Evolutionary conservation across 305 asterid species (phyloP).

Genomic region (Fraxinus velutina): DNA sequence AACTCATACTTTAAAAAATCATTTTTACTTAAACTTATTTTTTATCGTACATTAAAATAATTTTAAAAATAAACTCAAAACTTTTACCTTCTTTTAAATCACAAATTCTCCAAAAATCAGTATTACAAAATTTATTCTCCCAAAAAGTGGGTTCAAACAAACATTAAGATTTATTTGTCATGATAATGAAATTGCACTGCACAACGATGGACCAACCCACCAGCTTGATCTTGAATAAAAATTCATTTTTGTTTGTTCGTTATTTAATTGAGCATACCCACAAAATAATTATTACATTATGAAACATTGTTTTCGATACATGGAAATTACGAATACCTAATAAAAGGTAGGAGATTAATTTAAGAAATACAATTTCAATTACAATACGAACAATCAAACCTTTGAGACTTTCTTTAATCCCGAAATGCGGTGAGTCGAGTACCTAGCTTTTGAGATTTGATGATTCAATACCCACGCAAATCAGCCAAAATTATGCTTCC

Average conservation of each 20-base stretch:
- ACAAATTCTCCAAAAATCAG: too few relatives aligned
- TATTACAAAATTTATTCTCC: too few relatives aligned
- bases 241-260: not conserved
- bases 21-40: too few relatives aligned
- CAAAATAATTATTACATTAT: not conserved
- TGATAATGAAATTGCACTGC: too few relatives aligned
- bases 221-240: not conserved
- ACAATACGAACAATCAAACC: not conserved
- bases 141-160: too few relatives aligned
- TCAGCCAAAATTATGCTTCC: constrained; percentile 44
- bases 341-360: not conserved
- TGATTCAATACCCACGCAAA: not conserved
- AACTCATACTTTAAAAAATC: too few relatives aligned
- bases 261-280: not conserved
- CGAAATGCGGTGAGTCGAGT: not conserved
- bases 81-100: too few relatives aligned
- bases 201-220: not conserved
- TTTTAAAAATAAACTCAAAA: too few relatives aligned
- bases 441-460: not conserved
- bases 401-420: not conserved
- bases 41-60: too few relatives aligned
- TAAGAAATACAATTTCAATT: not conserved
- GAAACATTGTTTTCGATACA: not conserved
- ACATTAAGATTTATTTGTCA: too few relatives aligned
- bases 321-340: not conserved